Conservation (phyloP, 257 asterid species). For the Lantana camara region DNA sequence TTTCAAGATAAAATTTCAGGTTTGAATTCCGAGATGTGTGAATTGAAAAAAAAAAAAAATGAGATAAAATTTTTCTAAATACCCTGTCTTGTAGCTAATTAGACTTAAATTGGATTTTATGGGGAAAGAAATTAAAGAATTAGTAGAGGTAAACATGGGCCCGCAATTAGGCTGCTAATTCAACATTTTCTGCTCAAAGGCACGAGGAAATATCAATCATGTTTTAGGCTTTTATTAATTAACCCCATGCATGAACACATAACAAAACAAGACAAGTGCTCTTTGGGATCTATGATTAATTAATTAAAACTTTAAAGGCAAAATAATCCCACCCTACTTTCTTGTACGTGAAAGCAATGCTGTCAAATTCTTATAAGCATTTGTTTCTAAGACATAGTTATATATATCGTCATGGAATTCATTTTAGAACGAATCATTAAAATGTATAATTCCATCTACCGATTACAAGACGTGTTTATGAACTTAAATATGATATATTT, state of each 20-base stretch:
- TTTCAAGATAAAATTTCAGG: too few relatives aligned
- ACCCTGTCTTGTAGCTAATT: background rate
- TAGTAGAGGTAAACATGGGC: conserved; percentile 18
- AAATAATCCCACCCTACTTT: background rate
- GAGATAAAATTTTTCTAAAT: too few relatives aligned
- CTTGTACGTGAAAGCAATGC: background rate
- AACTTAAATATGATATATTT: too few relatives aligned
- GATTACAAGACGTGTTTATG: too few relatives aligned
- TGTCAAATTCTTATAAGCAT: too few relatives aligned
- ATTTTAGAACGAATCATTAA: too few relatives aligned
- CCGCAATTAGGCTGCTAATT: conserved; percentile 16
- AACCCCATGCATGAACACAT: background rate
- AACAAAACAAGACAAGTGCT: background rate
- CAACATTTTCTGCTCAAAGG: conserved; percentile 30
- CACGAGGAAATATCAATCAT: conserved; percentile 23
- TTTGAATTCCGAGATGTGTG: too few relatives aligned
- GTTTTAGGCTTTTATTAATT: conserved; percentile 1
- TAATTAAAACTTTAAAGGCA: background rate
- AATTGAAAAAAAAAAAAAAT: too few relatives aligned
- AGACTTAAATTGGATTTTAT: background rate
- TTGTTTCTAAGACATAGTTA: too few relatives aligned
- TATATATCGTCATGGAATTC: too few relatives aligned
- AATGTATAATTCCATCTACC: too few relatives aligned
- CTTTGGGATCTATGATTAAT: too few relatives aligned
- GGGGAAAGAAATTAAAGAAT: background rate